Evolutionary conservation across 805 yeast genomes (phyloP).

Genomic region (Candida anglica): DNA sequence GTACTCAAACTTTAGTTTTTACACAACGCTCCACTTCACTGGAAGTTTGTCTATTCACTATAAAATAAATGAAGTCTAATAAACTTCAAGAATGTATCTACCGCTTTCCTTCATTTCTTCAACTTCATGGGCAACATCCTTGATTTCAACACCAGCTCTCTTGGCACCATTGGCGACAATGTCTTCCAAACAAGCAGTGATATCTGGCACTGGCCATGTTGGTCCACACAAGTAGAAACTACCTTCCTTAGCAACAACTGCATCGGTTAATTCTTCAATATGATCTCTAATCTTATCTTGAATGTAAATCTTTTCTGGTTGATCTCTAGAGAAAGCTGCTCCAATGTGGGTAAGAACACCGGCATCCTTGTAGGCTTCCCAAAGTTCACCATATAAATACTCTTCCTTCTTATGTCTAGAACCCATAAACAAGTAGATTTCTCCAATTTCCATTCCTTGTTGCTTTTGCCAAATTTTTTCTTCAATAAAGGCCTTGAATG

Average conservation of each 20-base stretch:
- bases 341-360: constrained; percentile 92
- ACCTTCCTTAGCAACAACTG: constrained; percentile 75
- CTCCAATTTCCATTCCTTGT: constrained; percentile 88
- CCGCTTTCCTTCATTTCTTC: constrained; percentile 93
- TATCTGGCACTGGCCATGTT: constrained; percentile 98
- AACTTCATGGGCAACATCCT: constrained; percentile 74
- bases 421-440: constrained; percentile 81
- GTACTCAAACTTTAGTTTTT: too few relatives aligned
- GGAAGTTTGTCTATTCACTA: too few relatives aligned
- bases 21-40: too few relatives aligned
- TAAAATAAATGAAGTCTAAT: too few relatives aligned
- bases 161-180: constrained; percentile 71
- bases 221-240: constrained; percentile 97
- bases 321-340: constrained; percentile 98
- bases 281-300: constrained; percentile 88
- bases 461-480: constrained; percentile 91
- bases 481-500: constrained; percentile 95
- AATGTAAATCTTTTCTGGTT: constrained; percentile 88
- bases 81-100: constrained; percentile 89
- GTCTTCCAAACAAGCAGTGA: constrained; percentile 84
- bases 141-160: constrained; percentile 52
- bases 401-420: constrained; percentile 95
- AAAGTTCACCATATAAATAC: constrained; percentile 91
- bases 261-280: constrained; percentile 67
- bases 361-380: constrained; percentile 95